Conservation (phyloP, 257 asterid species). For the Oldenlandia corymbosa region DNA sequence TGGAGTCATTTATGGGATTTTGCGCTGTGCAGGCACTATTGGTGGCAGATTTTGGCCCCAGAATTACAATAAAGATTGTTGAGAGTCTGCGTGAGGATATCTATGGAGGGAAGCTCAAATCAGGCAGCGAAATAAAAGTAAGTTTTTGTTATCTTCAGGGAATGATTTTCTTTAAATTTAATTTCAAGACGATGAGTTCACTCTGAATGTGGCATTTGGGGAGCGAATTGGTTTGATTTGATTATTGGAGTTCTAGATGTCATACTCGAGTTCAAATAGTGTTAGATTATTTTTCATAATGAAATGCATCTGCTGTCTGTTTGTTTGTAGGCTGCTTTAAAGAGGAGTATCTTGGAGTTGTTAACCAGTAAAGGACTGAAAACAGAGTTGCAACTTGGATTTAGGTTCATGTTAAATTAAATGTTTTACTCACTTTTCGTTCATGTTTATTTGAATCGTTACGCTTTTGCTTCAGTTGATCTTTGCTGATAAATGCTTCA, state of each 20-base stretch:
- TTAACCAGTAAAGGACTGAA: conserved; percentile 74
- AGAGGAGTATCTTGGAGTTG: conserved; percentile 65
- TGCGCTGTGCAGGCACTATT: conserved; percentile 47
- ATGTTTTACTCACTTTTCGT: background rate
- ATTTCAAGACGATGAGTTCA: too few relatives aligned
- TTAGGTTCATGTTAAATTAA: conserved; percentile 49
- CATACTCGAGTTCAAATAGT: background rate
- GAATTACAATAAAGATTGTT: conserved; percentile 79
- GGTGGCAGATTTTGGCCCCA: conserved; percentile 96
- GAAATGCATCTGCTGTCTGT: conserved; percentile 2
- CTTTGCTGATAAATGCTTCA: conserved; percentile 17
- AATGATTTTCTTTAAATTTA: too few relatives aligned
- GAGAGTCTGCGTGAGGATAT: conserved; percentile 92
- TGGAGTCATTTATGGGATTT: background rate
- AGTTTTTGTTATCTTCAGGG: conserved; percentile 5
- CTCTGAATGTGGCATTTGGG: background rate
- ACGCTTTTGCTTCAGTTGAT: background rate
- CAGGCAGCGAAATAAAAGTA: conserved; percentile 90
- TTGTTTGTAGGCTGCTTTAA: conserved; percentile 64
- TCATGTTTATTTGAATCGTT: conserved; percentile 9
- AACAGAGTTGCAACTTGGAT: conserved; percentile 82
- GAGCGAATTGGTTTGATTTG: background rate
- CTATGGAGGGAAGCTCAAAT: conserved; percentile 84
- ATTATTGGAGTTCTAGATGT: background rate
- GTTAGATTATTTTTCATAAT: background rate